Base-by-base conservation (phyloP, 805 yeast species). In the Wickerhamomyces bovis region DNA sequence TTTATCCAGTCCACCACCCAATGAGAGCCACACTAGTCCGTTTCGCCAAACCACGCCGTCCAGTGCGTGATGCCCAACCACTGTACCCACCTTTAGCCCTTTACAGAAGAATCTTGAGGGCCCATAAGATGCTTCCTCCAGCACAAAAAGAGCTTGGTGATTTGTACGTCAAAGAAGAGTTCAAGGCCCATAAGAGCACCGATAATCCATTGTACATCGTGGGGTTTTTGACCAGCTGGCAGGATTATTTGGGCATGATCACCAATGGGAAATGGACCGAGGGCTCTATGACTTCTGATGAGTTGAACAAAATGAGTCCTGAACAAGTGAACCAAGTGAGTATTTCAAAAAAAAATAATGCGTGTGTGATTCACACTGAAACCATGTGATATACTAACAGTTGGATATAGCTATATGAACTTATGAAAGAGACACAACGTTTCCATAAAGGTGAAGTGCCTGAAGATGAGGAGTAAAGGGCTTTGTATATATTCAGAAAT, bases 221-320 rank as follows among this genome's bases (percentile, higher is more conserved):
- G 11, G 99, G 97, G 11, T 94, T 94, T 57, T 72, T 94, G 51
- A 80, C 95, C 1, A 83, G 88, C 50, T 94, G 99, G 99, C 99
- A 94, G 65, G 92, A 84, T 51, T 86, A 86, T 57, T 71, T 85
- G 50, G 68, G 73, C 12, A 68, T 70, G 62, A 75, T 86, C 21
- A 75, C 78, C 25, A 78, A 75, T 33, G 85, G 78, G 12, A 70
- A 71, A 42, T 85, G 92, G 94, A 66, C 70, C 56, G 78, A 75
- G 43, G 83, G 80, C 39, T 70, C 73, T 51, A 68, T 94, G 60
- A 81, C 83, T 19, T 69, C 77, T 51, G 72, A 71, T 30, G 82
- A 83, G 45, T 70, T 94, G 52, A 86, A 83, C 43, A 87, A 86
- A 63, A 79, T 94, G 90, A 80, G 85, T 22, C 92, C 94, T 8